Conservation (phyloP, 495 filamentous ascomycete genomes). For the Podospora anserina region DNA sequence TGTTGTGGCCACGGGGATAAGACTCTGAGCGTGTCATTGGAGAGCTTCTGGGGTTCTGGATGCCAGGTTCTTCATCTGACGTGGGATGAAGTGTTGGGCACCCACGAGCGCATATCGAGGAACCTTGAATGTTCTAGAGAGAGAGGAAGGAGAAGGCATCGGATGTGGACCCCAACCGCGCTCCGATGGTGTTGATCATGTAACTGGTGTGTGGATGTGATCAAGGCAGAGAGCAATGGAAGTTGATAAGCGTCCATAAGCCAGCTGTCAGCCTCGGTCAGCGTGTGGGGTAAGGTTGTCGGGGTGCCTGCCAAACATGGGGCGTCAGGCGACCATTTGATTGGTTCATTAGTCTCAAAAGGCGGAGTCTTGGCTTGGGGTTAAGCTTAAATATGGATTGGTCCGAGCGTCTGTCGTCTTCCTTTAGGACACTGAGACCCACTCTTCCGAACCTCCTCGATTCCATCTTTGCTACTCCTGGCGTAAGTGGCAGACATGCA, state of each 20-base stretch:
- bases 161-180: not conserved
- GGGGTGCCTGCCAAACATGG: constrained; percentile 13
- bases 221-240: not conserved
- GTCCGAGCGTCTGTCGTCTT: constrained; percentile 10
- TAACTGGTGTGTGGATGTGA: not conserved
- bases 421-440: not conserved
- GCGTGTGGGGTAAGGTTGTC: not conserved
- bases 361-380: constrained; percentile 20
- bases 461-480: not conserved
- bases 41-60: not conserved
- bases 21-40: not conserved
- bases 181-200: not conserved
- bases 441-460: not conserved
- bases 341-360: constrained; percentile 21
- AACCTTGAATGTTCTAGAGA: too few relatives aligned
- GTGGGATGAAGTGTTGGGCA: not conserved
- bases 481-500: not conserved
- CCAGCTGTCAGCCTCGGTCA: not conserved
- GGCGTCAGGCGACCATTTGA: constrained; percentile 1
- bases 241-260: not conserved
- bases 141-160: not conserved
- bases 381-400: constrained; percentile 26
- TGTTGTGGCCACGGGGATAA: not conserved
- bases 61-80: not conserved
- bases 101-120: too few relatives aligned